Evolutionary conservation across 2,329 filamentous ascomycete species (phyloP).

Genomic region (Stagonosporopsis tanaceti): DNA sequence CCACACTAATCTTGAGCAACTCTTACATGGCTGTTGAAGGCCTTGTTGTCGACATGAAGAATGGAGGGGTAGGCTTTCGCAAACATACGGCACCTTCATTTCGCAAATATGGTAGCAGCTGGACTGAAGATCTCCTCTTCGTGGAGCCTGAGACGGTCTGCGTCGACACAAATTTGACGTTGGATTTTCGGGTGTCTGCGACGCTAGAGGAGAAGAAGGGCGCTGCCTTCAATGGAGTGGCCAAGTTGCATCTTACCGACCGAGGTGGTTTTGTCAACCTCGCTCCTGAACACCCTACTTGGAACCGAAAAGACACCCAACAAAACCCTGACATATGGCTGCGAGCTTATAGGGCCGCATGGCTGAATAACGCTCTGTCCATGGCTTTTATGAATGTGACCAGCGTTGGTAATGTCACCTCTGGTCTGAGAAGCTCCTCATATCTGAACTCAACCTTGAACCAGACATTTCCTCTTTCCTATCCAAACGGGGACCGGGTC

Average conservation of each 20-base stretch:
- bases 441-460: conserved; percentile 52
- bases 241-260: conserved; percentile 46
- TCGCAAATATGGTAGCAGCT: conserved; percentile 49
- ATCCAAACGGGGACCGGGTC: conserved; percentile 1
- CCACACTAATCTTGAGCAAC: conserved; percentile 35
- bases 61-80: conserved; percentile 56
- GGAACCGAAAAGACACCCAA: conserved; percentile 44
- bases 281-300: conserved; percentile 44
- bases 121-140: conserved; percentile 60
- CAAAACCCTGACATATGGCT: conserved; percentile 48
- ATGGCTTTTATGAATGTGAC: conserved; percentile 55
- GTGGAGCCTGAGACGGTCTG: conserved; percentile 57
- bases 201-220: background rate
- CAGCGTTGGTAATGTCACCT: conserved; percentile 18
- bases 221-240: background rate
- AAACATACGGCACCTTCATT: conserved; percentile 54
- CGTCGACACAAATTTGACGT: conserved; percentile 54
- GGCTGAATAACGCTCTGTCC: conserved; percentile 52
- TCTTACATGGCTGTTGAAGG: conserved; percentile 52
- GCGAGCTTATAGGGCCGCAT: conserved; percentile 57
- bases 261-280: conserved; percentile 55
- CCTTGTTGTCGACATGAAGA: conserved; percentile 53
- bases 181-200: conserved; percentile 50
- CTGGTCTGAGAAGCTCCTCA: conserved; percentile 35
- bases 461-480: conserved; percentile 44